Evolutionary conservation across 2,329 filamentous ascomycete genomes (phyloP).

Genomic region (Cytospora mali): DNA sequence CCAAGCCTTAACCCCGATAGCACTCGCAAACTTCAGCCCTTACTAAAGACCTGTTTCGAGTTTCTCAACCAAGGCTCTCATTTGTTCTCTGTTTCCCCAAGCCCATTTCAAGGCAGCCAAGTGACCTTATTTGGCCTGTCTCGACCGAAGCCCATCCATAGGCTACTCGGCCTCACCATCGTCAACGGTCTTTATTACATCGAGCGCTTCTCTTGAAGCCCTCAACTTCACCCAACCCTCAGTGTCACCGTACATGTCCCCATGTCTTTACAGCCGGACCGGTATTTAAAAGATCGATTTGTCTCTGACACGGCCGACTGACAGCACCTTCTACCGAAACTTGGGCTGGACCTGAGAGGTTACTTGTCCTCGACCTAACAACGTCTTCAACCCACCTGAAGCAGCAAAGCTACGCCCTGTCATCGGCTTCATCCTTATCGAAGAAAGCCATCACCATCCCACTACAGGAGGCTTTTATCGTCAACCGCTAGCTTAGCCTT

Average conservation of each 20-base stretch:
- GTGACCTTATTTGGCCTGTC: conserved; percentile 23
- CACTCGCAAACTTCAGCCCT: conserved; percentile 20
- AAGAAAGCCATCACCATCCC: conserved; percentile 4
- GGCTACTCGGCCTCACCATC: conserved; percentile 20
- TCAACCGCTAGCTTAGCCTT: conserved; percentile 10
- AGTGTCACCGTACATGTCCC: conserved; percentile 30
- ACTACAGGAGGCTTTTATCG: conserved; percentile 1
- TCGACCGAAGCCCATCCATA: conserved; percentile 25
- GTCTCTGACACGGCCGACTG: conserved; percentile 42
- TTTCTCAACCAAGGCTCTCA: conserved; percentile 5
- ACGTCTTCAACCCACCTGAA: conserved; percentile 14
- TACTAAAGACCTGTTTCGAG: conserved; percentile 26
- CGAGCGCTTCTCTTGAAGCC: conserved; percentile 3
- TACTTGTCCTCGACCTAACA: conserved; percentile 14
- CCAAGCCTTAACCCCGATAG: conserved; percentile 3
- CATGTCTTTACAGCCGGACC: conserved; percentile 39
- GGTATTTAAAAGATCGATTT: conserved; percentile 33
- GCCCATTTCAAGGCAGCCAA: conserved; percentile 17
- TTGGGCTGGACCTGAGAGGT: conserved; percentile 25
- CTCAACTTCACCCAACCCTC: conserved; percentile 1
- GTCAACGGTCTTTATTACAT: conserved; percentile 2
- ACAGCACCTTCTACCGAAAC: conserved; percentile 29
- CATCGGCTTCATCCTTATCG: conserved; percentile 28
- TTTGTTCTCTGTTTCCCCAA: conserved; percentile 5
- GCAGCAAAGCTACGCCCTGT: conserved; percentile 17